Base-by-base conservation (phyloP, 805 yeast species). In the Saturnispora halmiae region DNA sequence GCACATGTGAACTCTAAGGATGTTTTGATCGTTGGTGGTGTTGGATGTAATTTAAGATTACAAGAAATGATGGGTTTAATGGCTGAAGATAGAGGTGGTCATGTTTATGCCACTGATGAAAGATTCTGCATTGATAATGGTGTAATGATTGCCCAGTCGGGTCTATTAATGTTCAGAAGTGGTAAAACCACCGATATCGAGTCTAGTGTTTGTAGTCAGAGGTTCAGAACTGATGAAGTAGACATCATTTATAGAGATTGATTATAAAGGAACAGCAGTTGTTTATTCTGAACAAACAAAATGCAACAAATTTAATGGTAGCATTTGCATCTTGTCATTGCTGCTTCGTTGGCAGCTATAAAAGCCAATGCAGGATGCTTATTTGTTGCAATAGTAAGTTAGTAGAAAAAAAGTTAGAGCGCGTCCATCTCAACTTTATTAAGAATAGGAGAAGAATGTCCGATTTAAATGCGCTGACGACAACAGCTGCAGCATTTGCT, bases 91-190 rank as follows among this genome's bases (percentile, higher is more conserved):
- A 68, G 98, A 48, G 77, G 79, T 49, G 97, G 97, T 0, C 70
- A 75, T n/a, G 80, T 92, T 3, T 86, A 70, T 57, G 96, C 98
- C 3, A 92, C 98, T 0, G 98, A 92, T 60, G 97, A 92, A 56
- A 64, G 97, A 44, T 90, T 92, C 57, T 92, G 98, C 62, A 92
- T 92, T 33, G 98, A 92, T 58, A 92, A 92, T 55, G 98, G 98
- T 9, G 92, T 90, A 29, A 92, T 92, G 98, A 92, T 92, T 53
- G 98, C 98, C 0, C 98, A 92, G 54, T 97, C 98, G 0, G 98
- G 98, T 0, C 64, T 92, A 36, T 59, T 92, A 44, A 84, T 82
- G 39, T 87, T 77, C 55, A 69, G 97, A 51, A 82, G 79, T 70
- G 96, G 96, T 1, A 77, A 75, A 42, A 74, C 75, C 2, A 70